Evolutionary conservation across 2,329 filamentous ascomycete species (phyloP).

Genomic region (Alternaria hordeiaustralica): DNA sequence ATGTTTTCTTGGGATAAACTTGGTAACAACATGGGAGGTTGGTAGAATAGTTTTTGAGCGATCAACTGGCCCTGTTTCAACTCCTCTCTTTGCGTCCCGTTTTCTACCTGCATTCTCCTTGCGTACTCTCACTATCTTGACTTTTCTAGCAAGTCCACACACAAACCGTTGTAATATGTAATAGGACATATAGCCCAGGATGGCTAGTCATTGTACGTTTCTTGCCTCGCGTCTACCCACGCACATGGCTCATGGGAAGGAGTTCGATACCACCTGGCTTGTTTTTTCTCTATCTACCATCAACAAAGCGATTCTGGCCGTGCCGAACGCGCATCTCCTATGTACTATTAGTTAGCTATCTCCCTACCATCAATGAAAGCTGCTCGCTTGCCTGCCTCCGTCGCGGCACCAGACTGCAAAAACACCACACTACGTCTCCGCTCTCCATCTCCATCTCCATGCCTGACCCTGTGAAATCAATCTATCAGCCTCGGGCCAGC

Average conservation of each 20-base stretch:
- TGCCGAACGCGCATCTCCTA: constrained; percentile 1
- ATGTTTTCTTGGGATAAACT: constrained; percentile 14
- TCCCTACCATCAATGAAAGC: background rate
- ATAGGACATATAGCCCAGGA: constrained; percentile 5
- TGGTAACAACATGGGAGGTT: constrained; percentile 11
- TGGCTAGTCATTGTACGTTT: constrained; percentile 5
- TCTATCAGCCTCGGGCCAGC: background rate
- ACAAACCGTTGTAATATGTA: constrained; percentile 1
- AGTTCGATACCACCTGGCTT: constrained; percentile 5
- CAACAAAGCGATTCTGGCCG: background rate
- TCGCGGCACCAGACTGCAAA: background rate
- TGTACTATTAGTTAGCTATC: background rate
- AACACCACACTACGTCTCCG: background rate
- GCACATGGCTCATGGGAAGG: constrained; percentile 1
- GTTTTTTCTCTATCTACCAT: background rate
- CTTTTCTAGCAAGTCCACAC: background rate
- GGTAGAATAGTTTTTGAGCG: constrained; percentile 25
- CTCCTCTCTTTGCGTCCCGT: constrained; percentile 8
- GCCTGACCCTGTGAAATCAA: background rate
- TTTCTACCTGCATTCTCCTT: constrained; percentile 3
- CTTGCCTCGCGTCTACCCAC: background rate
- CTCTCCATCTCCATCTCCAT: background rate
- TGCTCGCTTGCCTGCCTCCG: background rate
- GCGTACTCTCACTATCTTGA: background rate
- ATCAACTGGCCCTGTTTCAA: constrained; percentile 13